Conservation (phyloP, 2,329 filamentous ascomycete genomes). For the Fusarium sp. region DNA sequence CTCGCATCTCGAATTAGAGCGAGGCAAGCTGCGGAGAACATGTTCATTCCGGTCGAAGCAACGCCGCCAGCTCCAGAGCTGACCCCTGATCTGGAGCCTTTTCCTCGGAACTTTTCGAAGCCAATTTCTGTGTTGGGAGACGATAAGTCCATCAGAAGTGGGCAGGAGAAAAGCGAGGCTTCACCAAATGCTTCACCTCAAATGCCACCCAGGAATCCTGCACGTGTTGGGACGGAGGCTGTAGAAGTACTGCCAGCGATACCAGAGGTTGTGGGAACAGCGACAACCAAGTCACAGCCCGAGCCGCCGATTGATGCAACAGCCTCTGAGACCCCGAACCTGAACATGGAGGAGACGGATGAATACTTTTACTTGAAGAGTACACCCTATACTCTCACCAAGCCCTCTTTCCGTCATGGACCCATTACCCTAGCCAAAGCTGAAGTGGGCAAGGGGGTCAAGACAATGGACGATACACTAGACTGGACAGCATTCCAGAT, state of each 20-base stretch:
- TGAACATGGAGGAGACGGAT: slow-evolving; percentile 52
- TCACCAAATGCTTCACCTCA: slow-evolving; percentile 10
- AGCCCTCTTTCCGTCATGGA: slow-evolving; percentile 64
- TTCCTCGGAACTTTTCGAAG: slow-evolving; percentile 43
- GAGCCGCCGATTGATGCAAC: slow-evolving; percentile 9
- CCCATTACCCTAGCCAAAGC: slow-evolving; percentile 63
- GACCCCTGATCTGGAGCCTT: slow-evolving; percentile 38
- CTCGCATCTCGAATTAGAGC: slow-evolving; percentile 56
- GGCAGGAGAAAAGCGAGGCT: slow-evolving; percentile 5
- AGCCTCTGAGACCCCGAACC: slow-evolving; percentile 3
- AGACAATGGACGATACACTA: slow-evolving; percentile 60
- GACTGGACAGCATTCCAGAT: slow-evolving; percentile 76
- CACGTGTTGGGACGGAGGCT: slow-evolving; percentile 23
- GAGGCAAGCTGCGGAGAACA: slow-evolving; percentile 43
- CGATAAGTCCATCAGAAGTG: slow-evolving; percentile 9
- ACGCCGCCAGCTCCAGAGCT: slow-evolving; percentile 10
- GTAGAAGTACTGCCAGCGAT: slow-evolving; percentile 42
- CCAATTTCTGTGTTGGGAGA: not conserved
- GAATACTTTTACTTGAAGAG: slow-evolving; percentile 61
- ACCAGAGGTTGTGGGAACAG: slow-evolving; percentile 36
- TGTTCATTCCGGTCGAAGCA: slow-evolving; percentile 13
- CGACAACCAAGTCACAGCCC: slow-evolving; percentile 11
- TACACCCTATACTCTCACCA: slow-evolving; percentile 61
- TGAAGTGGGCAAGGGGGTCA: slow-evolving; percentile 53
- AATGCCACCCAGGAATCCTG: slow-evolving; percentile 40